Conservation (phyloP, 2,329 filamentous ascomycete species). For the Aureobasidium mangrovei region DNA sequence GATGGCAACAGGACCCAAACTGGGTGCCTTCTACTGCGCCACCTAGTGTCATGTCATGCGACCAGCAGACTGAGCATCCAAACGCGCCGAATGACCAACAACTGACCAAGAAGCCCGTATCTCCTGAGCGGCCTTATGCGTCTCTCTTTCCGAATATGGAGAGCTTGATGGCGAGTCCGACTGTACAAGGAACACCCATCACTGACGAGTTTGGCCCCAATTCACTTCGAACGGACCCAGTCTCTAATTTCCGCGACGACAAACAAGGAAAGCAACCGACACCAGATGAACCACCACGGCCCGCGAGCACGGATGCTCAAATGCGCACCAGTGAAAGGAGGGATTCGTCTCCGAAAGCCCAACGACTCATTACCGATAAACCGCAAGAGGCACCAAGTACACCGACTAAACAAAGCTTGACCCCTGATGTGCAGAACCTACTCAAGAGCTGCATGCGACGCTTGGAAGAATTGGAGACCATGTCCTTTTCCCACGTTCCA, state of each 20-base stretch:
- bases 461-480: constrained; percentile 59
- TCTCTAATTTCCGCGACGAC: background rate
- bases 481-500: constrained; percentile 57
- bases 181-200: constrained; percentile 2
- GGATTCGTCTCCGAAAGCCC: background rate
- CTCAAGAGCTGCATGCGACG: constrained; percentile 43
- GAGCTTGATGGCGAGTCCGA: constrained; percentile 7
- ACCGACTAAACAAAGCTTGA: background rate
- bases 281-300: background rate
- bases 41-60: constrained; percentile 20
- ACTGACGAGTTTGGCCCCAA: background rate
- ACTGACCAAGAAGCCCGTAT: background rate
- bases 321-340: background rate
- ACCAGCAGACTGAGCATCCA: background rate
- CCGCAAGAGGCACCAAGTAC: constrained; percentile 1
- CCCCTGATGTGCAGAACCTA: constrained; percentile 40
- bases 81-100: constrained; percentile 25
- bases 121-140: constrained; percentile 1
- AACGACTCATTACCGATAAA: background rate
- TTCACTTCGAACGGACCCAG: background rate
- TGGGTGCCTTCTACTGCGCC: constrained; percentile 25
- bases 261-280: background rate
- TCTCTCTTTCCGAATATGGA: constrained; percentile 8
- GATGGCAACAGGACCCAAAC: constrained; percentile 24
- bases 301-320: background rate